Evolutionary conservation across 768 basidiomycete genomes (phyloP).

Genomic region (Collybiopsis luxurians): DNA sequence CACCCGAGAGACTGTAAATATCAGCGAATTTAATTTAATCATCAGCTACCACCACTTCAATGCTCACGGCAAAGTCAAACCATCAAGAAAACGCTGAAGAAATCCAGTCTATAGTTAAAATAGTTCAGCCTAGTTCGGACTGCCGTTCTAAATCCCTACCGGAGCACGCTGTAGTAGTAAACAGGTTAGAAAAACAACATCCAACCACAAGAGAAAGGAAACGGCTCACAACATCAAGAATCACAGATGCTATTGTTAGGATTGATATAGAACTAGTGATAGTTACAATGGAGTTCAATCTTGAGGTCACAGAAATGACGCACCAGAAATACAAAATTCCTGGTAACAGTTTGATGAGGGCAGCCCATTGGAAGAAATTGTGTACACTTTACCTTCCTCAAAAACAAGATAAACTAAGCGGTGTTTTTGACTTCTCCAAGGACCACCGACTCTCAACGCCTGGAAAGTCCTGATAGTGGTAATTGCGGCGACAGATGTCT

Average conservation of each 20-base stretch:
- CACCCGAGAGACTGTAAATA: neutral
- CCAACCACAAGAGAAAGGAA: no score
- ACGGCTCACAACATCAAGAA: neutral
- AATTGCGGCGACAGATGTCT: conserved; percentile 10
- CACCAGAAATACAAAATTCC: conserved; percentile 6
- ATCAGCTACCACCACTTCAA: neutral
- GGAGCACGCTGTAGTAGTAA: conserved; percentile 15
- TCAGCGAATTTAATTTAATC: no score
- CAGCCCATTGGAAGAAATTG: neutral
- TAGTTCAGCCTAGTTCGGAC: neutral
- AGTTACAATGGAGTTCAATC: neutral
- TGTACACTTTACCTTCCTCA: neutral
- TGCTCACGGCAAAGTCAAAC: conserved; percentile 23
- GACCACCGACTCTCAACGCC: conserved; percentile 11
- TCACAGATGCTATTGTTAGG: neutral
- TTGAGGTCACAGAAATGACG: neutral
- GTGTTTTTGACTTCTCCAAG: conserved; percentile 7
- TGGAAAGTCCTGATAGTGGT: conserved; percentile 17
- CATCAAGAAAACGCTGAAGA: conserved; percentile 26
- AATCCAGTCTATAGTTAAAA: conserved; percentile 19
- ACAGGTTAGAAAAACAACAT: neutral
- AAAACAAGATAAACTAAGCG: neutral
- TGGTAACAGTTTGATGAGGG: neutral
- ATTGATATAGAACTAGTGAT: neutral
- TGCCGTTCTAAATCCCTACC: conserved; percentile 5